phyloP scores from a whole-genome alignment of 495 filamentous ascomycete genomes.

The Talaromyces trachyspermus region DNA sequence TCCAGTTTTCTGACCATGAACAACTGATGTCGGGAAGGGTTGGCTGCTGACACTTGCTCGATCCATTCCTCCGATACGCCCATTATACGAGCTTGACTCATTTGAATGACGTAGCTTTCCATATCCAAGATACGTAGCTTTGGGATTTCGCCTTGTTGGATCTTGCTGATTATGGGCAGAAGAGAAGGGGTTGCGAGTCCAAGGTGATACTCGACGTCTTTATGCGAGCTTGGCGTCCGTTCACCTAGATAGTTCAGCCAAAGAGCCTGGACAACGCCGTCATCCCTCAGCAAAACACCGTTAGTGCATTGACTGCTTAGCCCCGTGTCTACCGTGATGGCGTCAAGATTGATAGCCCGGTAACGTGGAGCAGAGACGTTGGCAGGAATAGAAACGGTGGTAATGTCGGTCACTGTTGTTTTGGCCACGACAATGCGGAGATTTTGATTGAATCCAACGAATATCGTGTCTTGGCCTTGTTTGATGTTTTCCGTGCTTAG shows the following conservation, averaged over 20 bases:
- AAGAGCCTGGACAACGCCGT: constrained; percentile 86
- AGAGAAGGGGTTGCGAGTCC: constrained; percentile 84
- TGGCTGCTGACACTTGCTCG: constrained; percentile 72
- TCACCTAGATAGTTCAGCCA: constrained; percentile 98
- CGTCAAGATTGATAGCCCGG: constrained; percentile 91
- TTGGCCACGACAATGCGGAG: constrained; percentile 87
- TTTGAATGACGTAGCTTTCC: constrained; percentile 90
- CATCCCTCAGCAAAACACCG: constrained; percentile 81
- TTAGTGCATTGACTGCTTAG: constrained; percentile 90
- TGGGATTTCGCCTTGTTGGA: constrained; percentile 70
- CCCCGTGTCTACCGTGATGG: constrained; percentile 91
- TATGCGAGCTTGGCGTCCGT: constrained; percentile 63
- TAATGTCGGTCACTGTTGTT: constrained; percentile 94
- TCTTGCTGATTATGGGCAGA: constrained; percentile 74
- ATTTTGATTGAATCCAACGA: constrained; percentile 96
- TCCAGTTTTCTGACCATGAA: constrained; percentile 98
- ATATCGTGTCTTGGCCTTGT: constrained; percentile 84
- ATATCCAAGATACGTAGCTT: constrained; percentile 84
- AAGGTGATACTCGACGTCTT: constrained; percentile 95
- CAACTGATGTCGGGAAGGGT: constrained; percentile 85
- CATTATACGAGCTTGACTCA: constrained; percentile 98
- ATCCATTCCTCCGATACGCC: constrained; percentile 96
- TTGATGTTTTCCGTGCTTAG: constrained; percentile 76
- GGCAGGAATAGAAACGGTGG: constrained; percentile 91
- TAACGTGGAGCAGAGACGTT: constrained; percentile 89